Evolutionary conservation across 1,139 yeast genomes (phyloP).

Genomic region (Pichia inconspicua): DNA sequence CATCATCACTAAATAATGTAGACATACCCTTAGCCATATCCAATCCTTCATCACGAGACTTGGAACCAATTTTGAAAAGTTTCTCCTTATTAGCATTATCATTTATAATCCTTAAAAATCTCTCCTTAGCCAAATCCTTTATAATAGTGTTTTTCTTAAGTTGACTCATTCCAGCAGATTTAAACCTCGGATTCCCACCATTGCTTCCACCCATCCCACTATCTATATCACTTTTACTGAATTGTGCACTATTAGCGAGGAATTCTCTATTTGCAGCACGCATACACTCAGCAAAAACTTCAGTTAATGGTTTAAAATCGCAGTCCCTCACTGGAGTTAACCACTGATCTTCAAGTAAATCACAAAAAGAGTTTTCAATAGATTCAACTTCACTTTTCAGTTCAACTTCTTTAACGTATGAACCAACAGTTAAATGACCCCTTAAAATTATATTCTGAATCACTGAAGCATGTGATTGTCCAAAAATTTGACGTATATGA

Average conservation of each 20-base stretch:
- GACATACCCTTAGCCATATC: slow-evolving; percentile 21
- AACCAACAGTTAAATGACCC: slow-evolving; percentile 58
- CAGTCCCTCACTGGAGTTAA: slow-evolving; percentile 40
- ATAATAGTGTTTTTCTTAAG: slow-evolving; percentile 60
- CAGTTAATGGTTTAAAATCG: slow-evolving; percentile 29
- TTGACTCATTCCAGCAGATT: slow-evolving; percentile 38
- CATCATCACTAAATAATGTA: slow-evolving; percentile 11
- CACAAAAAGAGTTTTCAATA: slow-evolving; percentile 25
- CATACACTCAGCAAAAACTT: slow-evolving; percentile 12
- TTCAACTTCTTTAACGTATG: slow-evolving; percentile 37
- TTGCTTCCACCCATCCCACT: slow-evolving; percentile 3
- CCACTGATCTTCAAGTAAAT: slow-evolving; percentile 52
- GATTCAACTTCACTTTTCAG: slow-evolving; percentile 22
- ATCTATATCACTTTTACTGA: slow-evolving; percentile 3
- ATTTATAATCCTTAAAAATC: slow-evolving; percentile 17
- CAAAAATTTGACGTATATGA: slow-evolving; percentile 38
- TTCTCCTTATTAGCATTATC: slow-evolving; percentile 22
- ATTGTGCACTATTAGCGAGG: slow-evolving; percentile 3
- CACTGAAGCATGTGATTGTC: slow-evolving; percentile 48
- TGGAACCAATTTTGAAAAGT: slow-evolving; percentile 7
- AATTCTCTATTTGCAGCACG: slow-evolving; percentile 12
- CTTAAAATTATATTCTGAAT: slow-evolving; percentile 60
- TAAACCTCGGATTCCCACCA: slow-evolving; percentile 32
- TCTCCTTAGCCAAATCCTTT: slow-evolving; percentile 46
- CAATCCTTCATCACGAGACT: background rate